Percentiles rank a stretch among this genome's conserved stretches.
phyloP scores from a whole-genome alignment of 2,329 filamentous ascomycete genomes.

The Botrytis medusae region DNA sequence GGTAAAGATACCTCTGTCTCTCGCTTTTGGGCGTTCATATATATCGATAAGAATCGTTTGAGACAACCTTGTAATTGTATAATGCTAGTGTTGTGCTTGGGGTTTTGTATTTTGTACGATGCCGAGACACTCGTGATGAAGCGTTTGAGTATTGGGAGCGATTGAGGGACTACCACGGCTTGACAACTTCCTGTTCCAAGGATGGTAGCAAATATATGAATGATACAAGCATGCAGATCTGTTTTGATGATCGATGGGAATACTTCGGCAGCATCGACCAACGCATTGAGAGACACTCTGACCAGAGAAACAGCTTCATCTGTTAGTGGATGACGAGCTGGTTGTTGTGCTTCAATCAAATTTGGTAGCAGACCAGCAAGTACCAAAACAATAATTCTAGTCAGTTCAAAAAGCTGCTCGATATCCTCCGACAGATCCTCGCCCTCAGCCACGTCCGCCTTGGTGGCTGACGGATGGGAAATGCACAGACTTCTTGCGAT shows the following conservation, averaged over 20 bases:
- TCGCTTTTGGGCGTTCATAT: constrained; percentile 72
- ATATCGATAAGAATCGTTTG: constrained; percentile 77
- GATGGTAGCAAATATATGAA: constrained; percentile 94
- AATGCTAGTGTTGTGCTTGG: constrained; percentile 41
- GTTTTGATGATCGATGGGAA: constrained; percentile 97
- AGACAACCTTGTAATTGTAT: constrained; percentile 77
- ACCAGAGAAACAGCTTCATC: constrained; percentile 85
- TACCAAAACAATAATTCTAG: constrained; percentile 91
- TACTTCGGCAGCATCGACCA: constrained; percentile 92
- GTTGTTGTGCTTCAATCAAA: constrained; percentile 60
- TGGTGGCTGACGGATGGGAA: constrained; percentile 84
- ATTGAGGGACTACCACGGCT: constrained; percentile 82
- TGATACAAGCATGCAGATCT: constrained; percentile 91
- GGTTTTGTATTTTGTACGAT: constrained; percentile 42
- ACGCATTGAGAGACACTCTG: constrained; percentile 75
- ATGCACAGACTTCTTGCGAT: constrained; percentile 89
- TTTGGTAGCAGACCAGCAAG: constrained; percentile 86
- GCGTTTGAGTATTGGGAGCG: constrained; percentile 85
- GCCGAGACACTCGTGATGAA: constrained; percentile 76
- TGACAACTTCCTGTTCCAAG: constrained; percentile 86
- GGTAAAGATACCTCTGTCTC: constrained; percentile 73
- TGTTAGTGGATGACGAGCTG: constrained; percentile 72
- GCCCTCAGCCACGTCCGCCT: constrained; percentile 63
- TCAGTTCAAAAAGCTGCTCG: constrained; percentile 95
- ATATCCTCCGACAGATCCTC: constrained; percentile 92